Evolutionary conservation across 2,329 filamentous ascomycete species (phyloP).

Genomic region (Calonectria montana): DNA sequence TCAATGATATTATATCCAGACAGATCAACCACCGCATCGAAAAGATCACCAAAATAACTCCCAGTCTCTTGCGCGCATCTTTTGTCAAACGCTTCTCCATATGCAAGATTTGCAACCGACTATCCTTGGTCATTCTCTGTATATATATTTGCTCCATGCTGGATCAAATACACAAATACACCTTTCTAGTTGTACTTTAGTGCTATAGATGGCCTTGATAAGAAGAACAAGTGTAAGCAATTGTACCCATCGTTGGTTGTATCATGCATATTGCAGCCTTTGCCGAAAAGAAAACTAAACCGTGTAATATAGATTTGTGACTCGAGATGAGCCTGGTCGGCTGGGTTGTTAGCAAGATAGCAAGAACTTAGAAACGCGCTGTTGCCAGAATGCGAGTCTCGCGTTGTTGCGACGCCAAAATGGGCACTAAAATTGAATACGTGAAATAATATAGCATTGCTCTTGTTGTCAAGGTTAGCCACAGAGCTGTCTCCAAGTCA

Average conservation of each 20-base stretch:
- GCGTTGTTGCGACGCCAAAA: too few relatives aligned
- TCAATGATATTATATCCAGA: neutral
- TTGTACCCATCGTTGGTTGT: neutral
- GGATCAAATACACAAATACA: neutral
- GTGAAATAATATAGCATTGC: too few relatives aligned
- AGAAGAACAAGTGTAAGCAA: neutral
- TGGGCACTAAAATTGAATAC: too few relatives aligned
- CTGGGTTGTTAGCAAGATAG: too few relatives aligned
- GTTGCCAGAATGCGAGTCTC: too few relatives aligned
- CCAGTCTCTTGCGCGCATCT: neutral
- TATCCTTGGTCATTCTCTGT: neutral
- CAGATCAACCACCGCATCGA: neutral
- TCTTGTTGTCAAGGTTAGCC: too few relatives aligned
- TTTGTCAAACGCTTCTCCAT: neutral
- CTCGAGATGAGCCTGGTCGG: neutral
- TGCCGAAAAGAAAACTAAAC: neutral
- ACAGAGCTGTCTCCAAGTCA: too few relatives aligned
- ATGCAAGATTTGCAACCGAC: neutral
- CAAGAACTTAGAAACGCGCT: too few relatives aligned
- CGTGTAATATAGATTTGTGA: neutral
- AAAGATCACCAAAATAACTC: neutral
- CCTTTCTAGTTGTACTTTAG: neutral
- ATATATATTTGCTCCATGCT: neutral
- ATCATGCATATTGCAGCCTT: neutral
- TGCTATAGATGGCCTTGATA: neutral